phyloP scores from a whole-genome alignment of 2,329 filamentous ascomycete genomes.

The Seiridium unicorne region DNA sequence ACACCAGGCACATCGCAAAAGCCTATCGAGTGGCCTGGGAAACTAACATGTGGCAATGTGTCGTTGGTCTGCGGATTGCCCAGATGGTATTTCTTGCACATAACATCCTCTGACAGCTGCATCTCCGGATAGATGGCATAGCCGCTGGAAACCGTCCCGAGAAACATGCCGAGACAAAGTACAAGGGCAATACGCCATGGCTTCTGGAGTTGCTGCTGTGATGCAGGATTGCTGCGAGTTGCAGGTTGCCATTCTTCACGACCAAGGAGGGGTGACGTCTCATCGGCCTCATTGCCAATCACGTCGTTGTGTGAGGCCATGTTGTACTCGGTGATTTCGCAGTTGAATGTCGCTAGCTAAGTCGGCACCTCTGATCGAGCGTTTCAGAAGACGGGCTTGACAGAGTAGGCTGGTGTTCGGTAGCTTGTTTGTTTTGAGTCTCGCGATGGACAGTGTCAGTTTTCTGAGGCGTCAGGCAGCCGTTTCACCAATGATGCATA shows the following conservation, averaged over 20 bases:
- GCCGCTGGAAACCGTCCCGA: slow-evolving; percentile 9
- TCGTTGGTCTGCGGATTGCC: not conserved
- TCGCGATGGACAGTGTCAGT: too few relatives aligned
- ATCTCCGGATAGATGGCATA: slow-evolving; percentile 8
- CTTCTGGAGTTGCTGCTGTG: not conserved
- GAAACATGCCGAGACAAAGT: slow-evolving; percentile 9
- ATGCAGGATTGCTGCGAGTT: not conserved
- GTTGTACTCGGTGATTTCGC: not conserved
- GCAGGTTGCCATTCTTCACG: not conserved
- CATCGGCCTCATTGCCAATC: not conserved
- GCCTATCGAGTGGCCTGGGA: not conserved
- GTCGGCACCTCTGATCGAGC: too few relatives aligned
- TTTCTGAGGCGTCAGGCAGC: too few relatives aligned
- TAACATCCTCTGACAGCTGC: slow-evolving; percentile 8
- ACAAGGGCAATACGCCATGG: slow-evolving; percentile 6
- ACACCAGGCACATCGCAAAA: slow-evolving; percentile 9
- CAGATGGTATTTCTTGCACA: slow-evolving; percentile 7
- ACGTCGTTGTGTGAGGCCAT: not conserved
- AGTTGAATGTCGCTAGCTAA: too few relatives aligned
- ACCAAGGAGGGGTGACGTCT: not conserved
- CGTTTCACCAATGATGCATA: too few relatives aligned
- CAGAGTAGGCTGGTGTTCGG: too few relatives aligned
- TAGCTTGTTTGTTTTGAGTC: too few relatives aligned
- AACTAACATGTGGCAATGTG: slow-evolving; percentile 6
- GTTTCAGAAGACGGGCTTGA: too few relatives aligned